Percentiles rank a stretch among this genome's conserved stretches.
Evolutionary conservation across 768 basidiomycete species (phyloP).

Genomic region (Lentinula sp.): DNA sequence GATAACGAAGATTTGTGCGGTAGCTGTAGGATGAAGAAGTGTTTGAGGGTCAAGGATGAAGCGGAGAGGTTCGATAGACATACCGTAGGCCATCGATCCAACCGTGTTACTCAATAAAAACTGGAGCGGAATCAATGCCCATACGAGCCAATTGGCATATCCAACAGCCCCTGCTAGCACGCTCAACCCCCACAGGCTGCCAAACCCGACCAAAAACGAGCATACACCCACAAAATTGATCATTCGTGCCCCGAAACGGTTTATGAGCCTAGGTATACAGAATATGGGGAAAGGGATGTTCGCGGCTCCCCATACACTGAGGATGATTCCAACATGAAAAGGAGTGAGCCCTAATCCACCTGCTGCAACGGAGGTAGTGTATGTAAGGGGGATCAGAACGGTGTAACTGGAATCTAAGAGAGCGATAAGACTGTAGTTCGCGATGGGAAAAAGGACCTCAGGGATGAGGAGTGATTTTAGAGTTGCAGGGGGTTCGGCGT

Average conservation of each 20-base stretch:
- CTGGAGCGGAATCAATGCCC: slow-evolving; percentile 25
- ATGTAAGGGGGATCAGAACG: slow-evolving; percentile 19
- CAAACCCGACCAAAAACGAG: slow-evolving; percentile 18
- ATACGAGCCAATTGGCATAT: slow-evolving; percentile 24
- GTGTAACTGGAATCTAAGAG: slow-evolving; percentile 23
- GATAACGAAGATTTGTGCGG: slow-evolving; percentile 38
- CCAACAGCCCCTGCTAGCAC: slow-evolving; percentile 26
- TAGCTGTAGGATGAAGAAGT: slow-evolving; percentile 27
- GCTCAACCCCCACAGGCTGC: background rate
- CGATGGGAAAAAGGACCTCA: slow-evolving; percentile 17
- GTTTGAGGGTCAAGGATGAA: background rate
- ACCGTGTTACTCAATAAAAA: slow-evolving; percentile 24
- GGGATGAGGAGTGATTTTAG: slow-evolving; percentile 8
- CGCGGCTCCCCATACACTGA: slow-evolving; percentile 39
- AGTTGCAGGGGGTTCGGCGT: background rate
- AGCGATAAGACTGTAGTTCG: slow-evolving; percentile 19
- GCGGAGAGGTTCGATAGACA: background rate
- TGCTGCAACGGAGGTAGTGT: slow-evolving; percentile 40
- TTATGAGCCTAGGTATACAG: slow-evolving; percentile 44
- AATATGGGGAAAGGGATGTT: slow-evolving; percentile 51
- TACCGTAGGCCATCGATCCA: slow-evolving; percentile 14
- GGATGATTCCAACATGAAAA: slow-evolving; percentile 42
- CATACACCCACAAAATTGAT: slow-evolving; percentile 35
- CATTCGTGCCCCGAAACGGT: slow-evolving; percentile 48
- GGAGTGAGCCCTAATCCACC: slow-evolving; percentile 51